These are phyloP conservation scores for Pyrus bretschneideri DNA, from an alignment of 306 rosid genomes.

Conservation along the genomic window DNA sequence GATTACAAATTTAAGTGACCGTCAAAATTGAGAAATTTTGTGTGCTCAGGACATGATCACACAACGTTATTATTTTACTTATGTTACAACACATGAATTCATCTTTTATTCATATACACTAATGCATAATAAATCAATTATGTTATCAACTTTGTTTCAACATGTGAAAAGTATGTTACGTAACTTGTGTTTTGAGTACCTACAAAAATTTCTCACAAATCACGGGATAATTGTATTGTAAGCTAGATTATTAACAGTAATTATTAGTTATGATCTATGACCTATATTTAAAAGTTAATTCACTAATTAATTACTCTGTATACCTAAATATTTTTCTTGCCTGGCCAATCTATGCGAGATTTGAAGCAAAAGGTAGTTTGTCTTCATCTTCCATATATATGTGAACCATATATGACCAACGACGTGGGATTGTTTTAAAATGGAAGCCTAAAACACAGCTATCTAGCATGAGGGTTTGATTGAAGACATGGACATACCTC, in stretches of 20 bases:
- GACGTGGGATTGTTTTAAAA: slow-evolving; percentile 1
- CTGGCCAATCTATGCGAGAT: slow-evolving; percentile 30
- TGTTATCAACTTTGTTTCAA: too few species aligned
- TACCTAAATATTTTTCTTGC: background rate
- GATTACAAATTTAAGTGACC: slow-evolving; percentile 9
- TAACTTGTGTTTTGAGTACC: background rate
- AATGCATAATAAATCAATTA: too few species aligned
- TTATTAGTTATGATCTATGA: background rate
- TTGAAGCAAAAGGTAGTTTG: slow-evolving; percentile 45
- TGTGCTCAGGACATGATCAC: too few species aligned
- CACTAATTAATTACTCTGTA: slow-evolving; percentile 1
- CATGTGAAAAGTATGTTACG: background rate
- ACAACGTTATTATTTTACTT: too few species aligned
- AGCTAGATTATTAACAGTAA: background rate
- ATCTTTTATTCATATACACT: too few species aligned
- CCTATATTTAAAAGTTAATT: slow-evolving; percentile 3
- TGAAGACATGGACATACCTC: slow-evolving; percentile 19
- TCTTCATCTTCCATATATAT: slow-evolving; percentile 20
- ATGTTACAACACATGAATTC: too few species aligned
- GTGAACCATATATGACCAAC: slow-evolving; percentile 15
- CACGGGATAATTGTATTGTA: background rate
- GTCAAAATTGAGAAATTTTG: slow-evolving; percentile 1
- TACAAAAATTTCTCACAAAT: background rate
- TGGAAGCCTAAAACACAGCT: background rate
- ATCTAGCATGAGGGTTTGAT: slow-evolving; percentile 11